phyloP scores from a whole-genome alignment of 225 moss, liverwort and hornwort genomes.

The Anthoceros angustus region DNA sequence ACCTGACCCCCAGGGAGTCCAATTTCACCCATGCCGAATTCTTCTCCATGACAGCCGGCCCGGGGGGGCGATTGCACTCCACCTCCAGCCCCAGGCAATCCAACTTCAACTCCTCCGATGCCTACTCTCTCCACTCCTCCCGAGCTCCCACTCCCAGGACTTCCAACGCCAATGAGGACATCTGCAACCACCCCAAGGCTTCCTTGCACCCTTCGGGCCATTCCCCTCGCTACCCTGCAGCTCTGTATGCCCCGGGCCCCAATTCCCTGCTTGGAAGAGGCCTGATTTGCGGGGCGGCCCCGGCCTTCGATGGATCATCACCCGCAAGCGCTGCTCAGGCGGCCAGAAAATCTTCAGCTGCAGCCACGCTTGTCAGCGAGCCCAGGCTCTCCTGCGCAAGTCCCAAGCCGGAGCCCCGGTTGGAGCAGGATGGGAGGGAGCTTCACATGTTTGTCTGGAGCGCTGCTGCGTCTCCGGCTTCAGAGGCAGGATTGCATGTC shows the following conservation, averaged over 20 bases:
- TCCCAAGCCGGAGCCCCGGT: too few species aligned
- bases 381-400: not conserved
- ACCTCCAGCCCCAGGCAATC: constrained; percentile 60
- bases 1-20: constrained; percentile 76
- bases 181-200: constrained; percentile 22
- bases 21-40: constrained; percentile 89
- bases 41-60: constrained; percentile 67
- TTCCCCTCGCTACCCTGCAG: constrained; percentile 60
- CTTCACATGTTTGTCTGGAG: constrained; percentile 52
- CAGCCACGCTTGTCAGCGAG: not conserved
- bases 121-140: constrained; percentile 87
- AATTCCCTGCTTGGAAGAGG: not conserved
- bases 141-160: constrained; percentile 80
- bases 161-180: constrained; percentile 87
- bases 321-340: not conserved
- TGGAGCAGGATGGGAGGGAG: constrained; percentile 49
- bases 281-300: not conserved
- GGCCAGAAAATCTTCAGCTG: constrained; percentile 11
- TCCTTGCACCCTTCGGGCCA: constrained; percentile 34
- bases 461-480: constrained; percentile 64
- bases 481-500: constrained; percentile 57
- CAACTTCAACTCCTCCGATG: constrained; percentile 79
- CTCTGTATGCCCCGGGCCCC: constrained; percentile 33
- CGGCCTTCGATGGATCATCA: not conserved
- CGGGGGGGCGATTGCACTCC: constrained; percentile 15